A percentile compares a stretch with the other conserved stretches of the same genome.
These are phyloP conservation scores for Krasilnikovozyma curviuscula DNA, from an alignment of 768 basidiomycete genomes.

Conservation along the genomic window DNA sequence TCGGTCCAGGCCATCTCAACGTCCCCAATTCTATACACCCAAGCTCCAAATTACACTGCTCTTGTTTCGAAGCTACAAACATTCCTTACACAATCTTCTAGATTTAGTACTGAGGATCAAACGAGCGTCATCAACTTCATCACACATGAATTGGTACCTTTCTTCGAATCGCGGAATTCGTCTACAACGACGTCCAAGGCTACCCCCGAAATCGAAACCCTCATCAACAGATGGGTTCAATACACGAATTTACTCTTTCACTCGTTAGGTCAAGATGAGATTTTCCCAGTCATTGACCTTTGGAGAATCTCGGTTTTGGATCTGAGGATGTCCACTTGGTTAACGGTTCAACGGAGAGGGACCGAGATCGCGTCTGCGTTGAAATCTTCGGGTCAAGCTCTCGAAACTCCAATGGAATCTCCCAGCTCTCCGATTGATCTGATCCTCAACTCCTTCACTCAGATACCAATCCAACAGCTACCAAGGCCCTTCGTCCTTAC, in stretches of 20 bases:
- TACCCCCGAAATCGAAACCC: background rate
- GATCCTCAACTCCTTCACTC: no score
- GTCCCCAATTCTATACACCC: conserved; percentile 54
- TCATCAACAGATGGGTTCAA: conserved; percentile 36
- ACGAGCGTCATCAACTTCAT: conserved; percentile 33
- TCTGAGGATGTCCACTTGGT: conserved; percentile 37
- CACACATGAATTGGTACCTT: conserved; percentile 36
- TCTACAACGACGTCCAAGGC: background rate
- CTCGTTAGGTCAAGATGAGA: conserved; percentile 35
- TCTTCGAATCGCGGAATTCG: conserved; percentile 35
- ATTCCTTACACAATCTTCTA: conserved; percentile 38
- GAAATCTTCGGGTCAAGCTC: no score
- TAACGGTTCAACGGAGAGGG: no score
- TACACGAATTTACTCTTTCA: conserved; percentile 8
- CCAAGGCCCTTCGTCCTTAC: conserved; percentile 45
- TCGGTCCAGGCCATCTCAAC: conserved; percentile 44
- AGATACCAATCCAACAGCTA: no score
- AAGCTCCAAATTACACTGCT: conserved; percentile 48
- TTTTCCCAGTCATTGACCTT: conserved; percentile 68
- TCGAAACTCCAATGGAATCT: no score
- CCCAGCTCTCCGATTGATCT: no score
- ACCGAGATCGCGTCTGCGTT: no score
- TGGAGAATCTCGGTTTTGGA: conserved; percentile 63
- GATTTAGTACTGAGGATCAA: conserved; percentile 19
- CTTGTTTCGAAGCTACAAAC: conserved; percentile 42